A percentile compares a stretch with the other conserved stretches of the same genome.
phyloP scores from a whole-genome alignment of 176 grass and related monocot species.

The Urochloa ruziziensis region DNA sequence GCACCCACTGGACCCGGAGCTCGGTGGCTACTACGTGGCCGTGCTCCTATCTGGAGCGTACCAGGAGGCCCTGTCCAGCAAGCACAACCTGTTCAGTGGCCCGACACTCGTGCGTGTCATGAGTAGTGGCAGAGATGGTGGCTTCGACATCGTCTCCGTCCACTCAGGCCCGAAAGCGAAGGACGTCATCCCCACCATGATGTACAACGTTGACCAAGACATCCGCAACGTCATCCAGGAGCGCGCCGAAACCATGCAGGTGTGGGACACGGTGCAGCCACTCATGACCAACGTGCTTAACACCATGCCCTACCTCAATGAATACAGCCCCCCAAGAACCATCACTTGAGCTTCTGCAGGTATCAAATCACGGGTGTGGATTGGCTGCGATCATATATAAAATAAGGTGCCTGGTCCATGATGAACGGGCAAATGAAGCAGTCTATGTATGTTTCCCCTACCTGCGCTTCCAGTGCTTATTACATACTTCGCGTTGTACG shows the following conservation, averaged over 20 bases:
- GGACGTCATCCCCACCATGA: not conserved
- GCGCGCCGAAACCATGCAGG: not conserved
- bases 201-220: not conserved
- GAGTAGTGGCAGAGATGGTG: not conserved
- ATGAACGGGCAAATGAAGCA: too few relatives aligned
- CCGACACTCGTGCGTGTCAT: conserved; percentile 12
- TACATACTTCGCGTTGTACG: too few relatives aligned
- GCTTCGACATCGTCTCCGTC: not conserved
- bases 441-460: too few relatives aligned
- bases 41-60: conserved; percentile 26
- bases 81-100: conserved; percentile 40
- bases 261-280: not conserved
- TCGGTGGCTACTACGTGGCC: conserved; percentile 27
- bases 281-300: not conserved
- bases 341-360: not conserved
- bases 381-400: too few relatives aligned
- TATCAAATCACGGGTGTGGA: not conserved
- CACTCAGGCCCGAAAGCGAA: not conserved
- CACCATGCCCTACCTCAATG: conserved; percentile 15
- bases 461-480: too few relatives aligned
- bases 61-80: conserved; percentile 15
- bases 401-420: too few relatives aligned
- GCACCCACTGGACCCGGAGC: conserved; percentile 6
- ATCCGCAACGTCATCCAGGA: not conserved
- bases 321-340: not conserved